A percentile compares a stretch with the other conserved stretches of the same genome.
Evolutionary conservation across 495 filamentous ascomycete genomes (phyloP).

Genomic region (Cryomyces antarcticus): DNA sequence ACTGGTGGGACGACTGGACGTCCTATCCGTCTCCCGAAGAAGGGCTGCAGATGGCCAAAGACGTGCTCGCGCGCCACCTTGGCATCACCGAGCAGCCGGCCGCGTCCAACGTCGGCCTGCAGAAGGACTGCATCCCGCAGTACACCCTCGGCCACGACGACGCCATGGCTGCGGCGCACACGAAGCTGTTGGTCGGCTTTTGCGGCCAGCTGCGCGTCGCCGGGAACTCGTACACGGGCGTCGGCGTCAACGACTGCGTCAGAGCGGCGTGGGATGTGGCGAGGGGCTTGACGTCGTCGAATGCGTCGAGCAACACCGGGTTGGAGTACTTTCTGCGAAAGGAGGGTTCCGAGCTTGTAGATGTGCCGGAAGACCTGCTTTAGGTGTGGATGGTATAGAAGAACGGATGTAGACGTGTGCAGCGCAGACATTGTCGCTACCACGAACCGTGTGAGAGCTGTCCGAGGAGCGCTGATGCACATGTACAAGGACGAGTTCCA

Average conservation of each 20-base stretch:
- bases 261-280: constrained; percentile 25
- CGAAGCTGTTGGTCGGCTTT: constrained; percentile 34
- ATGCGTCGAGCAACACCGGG: too few species aligned
- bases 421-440: too few species aligned
- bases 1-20: constrained; percentile 61
- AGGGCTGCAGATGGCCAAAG: constrained; percentile 44
- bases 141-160: constrained; percentile 56
- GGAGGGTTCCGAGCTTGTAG: too few species aligned
- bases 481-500: too few species aligned
- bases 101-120: constrained; percentile 36
- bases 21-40: constrained; percentile 38
- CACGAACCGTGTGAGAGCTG: too few species aligned
- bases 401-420: too few species aligned
- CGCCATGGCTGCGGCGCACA: constrained; percentile 37
- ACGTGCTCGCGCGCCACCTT: constrained; percentile 52
- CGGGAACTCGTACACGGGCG: constrained; percentile 51
- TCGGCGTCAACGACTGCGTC: constrained; percentile 48
- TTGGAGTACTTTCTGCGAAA: too few species aligned
- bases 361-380: too few species aligned
- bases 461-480: too few species aligned
- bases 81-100: constrained; percentile 38
- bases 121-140: constrained; percentile 73
- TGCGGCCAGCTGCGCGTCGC: constrained; percentile 47
- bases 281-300: constrained; percentile 10
- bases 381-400: too few species aligned